A percentile compares a stretch with the other conserved stretches of the same genome.
Evolutionary conservation across 2,329 filamentous ascomycete species (phyloP).

Genomic region (Orbilia blumenaviensis): DNA sequence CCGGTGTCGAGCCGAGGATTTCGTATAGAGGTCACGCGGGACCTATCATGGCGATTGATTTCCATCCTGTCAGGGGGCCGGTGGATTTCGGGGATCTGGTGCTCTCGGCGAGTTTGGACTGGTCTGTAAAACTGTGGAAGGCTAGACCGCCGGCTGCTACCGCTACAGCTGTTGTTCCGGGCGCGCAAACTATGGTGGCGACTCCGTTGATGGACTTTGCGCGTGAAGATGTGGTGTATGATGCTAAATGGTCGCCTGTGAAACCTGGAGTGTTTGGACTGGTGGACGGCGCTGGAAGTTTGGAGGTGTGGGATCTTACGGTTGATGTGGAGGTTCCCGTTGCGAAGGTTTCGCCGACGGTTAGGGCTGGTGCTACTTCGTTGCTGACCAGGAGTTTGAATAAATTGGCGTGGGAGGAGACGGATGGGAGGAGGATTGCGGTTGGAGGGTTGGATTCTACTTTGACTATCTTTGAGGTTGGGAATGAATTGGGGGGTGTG

Average conservation of each 20-base stretch:
- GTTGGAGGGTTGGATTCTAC: conserved; percentile 92
- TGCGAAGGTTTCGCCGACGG: conserved; percentile 75
- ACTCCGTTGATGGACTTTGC: conserved; percentile 86
- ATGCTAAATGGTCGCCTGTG: conserved; percentile 91
- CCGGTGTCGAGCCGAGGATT: conserved; percentile 87
- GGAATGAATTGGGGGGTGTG: conserved; percentile 80
- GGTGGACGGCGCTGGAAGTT: conserved; percentile 88
- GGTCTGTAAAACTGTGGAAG: conserved; percentile 97
- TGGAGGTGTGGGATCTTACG: conserved; percentile 96
- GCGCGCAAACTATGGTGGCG: conserved; percentile 62
- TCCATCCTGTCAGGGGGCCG: conserved; percentile 90
- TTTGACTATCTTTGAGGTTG: conserved; percentile 92
- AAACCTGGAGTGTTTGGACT: conserved; percentile 94
- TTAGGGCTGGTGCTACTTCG: conserved; percentile 71
- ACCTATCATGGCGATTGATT: conserved; percentile 94
- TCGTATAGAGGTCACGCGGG: conserved; percentile 90
- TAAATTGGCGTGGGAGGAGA: conserved; percentile 91
- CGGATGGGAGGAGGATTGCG: conserved; percentile 84
- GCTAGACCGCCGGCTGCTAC: conserved; percentile 81
- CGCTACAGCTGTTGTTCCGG: conserved; percentile 67
- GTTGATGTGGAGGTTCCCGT: conserved; percentile 92
- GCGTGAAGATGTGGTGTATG: conserved; percentile 95
- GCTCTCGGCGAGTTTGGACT: conserved; percentile 90
- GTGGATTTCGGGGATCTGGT: conserved; percentile 95
- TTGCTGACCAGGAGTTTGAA: conserved; percentile 88